Percentiles rank a stretch among this genome's conserved stretches.
Evolutionary conservation across 306 rosid genomes (phyloP).

Genomic region (Parietaria judaica): DNA sequence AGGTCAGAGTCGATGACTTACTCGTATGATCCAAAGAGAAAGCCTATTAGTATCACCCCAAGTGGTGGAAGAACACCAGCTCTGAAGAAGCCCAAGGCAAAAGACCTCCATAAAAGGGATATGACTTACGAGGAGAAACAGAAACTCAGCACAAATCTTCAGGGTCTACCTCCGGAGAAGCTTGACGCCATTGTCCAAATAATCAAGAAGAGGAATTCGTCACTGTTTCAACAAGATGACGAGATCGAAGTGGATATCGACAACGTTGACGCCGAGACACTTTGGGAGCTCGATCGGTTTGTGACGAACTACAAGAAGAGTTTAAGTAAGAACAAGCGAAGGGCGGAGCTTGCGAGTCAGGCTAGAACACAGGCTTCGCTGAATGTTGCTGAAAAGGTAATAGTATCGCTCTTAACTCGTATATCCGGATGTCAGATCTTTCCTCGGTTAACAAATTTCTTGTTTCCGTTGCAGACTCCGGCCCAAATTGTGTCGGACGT

Average conservation of each 20-base stretch:
- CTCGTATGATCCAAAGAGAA: constrained; percentile 34
- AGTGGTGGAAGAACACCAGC: constrained; percentile 69
- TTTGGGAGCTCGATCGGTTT: constrained; percentile 97
- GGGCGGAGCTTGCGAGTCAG: constrained; percentile 65
- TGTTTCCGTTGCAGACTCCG: constrained; percentile 29
- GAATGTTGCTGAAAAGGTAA: constrained; percentile 45
- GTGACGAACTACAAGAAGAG: constrained; percentile 90
- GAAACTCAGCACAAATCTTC: constrained; percentile 75
- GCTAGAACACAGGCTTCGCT: constrained; percentile 48
- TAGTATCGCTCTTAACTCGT: constrained; percentile 6
- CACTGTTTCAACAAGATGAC: constrained; percentile 66
- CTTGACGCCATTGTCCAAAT: constrained; percentile 76
- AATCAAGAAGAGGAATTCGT: constrained; percentile 67
- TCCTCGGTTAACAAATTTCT: constrained; percentile 2
- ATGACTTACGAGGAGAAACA: constrained; percentile 91
- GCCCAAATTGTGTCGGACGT: constrained; percentile 31
- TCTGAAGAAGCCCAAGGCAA: constrained; percentile 93
- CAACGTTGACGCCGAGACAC: constrained; percentile 82
- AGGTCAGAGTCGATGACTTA: constrained; percentile 60
- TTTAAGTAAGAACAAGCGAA: constrained; percentile 86
- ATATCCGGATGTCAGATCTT: not conserved
- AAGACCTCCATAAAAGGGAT: constrained; percentile 84
- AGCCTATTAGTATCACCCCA: constrained; percentile 53
- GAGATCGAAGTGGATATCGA: constrained; percentile 96
- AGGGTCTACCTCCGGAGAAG: constrained; percentile 73